These are phyloP conservation scores for Neonectria neomacrospora DNA, from an alignment of 2,329 filamentous ascomycete species.

Conservation along the genomic window DNA sequence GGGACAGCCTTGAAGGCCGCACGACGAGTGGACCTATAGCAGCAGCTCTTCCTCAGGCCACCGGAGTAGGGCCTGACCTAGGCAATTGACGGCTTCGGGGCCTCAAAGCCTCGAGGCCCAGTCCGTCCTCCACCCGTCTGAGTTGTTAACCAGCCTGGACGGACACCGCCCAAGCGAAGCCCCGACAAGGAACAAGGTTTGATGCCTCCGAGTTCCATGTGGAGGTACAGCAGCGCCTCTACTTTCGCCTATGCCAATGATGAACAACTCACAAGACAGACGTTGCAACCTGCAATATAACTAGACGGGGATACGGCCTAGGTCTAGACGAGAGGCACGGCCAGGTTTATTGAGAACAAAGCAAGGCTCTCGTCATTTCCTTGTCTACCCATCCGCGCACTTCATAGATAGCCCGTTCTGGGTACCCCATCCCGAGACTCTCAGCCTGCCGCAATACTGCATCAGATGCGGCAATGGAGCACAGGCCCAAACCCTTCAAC, in stretches of 20 bases:
- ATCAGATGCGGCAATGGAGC: neutral
- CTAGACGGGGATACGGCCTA: neutral
- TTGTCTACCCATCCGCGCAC: neutral
- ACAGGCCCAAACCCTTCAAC: no score
- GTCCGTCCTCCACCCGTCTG: no score
- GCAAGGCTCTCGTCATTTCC: neutral
- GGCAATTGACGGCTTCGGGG: neutral
- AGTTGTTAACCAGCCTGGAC: no score
- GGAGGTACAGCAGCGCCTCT: neutral
- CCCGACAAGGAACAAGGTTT: neutral
- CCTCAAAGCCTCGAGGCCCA: neutral
- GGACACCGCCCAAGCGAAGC: no score
- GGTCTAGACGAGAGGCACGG: neutral
- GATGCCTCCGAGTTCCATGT: neutral
- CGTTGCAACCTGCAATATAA: neutral
- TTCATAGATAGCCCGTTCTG: neutral
- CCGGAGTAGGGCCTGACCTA: neutral
- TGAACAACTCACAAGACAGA: neutral
- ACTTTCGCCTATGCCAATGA: neutral
- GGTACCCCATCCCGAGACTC: neutral
- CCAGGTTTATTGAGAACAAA: neutral
- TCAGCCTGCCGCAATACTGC: neutral
- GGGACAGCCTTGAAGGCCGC: slow-evolving; percentile 12
- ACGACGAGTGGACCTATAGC: neutral
- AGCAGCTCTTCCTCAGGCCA: neutral